Conservation (phyloP, 2,329 filamentous ascomycete genomes). For the Raffaelea arxii region DNA sequence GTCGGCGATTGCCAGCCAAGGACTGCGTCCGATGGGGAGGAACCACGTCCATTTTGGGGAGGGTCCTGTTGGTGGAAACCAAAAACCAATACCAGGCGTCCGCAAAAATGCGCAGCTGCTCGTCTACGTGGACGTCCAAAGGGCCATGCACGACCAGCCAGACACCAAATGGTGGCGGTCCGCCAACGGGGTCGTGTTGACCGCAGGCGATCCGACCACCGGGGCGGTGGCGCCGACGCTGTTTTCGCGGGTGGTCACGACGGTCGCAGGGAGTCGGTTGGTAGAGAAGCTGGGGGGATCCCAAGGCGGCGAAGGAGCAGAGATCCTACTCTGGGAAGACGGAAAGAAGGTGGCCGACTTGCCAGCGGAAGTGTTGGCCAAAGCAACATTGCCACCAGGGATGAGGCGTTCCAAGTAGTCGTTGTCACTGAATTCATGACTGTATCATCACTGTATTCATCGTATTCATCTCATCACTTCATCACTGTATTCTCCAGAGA, state of each 20-base stretch:
- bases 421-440: no score
- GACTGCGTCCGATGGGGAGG: slow-evolving; percentile 69
- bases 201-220: slow-evolving; percentile 45
- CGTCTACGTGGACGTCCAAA: slow-evolving; percentile 64
- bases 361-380: slow-evolving; percentile 42
- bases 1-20: slow-evolving; percentile 64
- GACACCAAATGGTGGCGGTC: slow-evolving; percentile 66
- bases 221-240: slow-evolving; percentile 56
- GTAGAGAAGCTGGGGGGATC: slow-evolving; percentile 31
- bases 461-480: no score
- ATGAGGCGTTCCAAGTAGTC: no score
- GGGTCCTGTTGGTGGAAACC: neutral
- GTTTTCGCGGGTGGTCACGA: slow-evolving; percentile 61
- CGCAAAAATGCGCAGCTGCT: slow-evolving; percentile 65
- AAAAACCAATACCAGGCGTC: slow-evolving; percentile 58
- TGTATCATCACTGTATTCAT: no score
- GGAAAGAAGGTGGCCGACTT: slow-evolving; percentile 59
- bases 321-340: slow-evolving; percentile 56
- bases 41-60: slow-evolving; percentile 83
- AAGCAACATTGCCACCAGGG: slow-evolving; percentile 34
- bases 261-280: slow-evolving; percentile 22
- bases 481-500: no score
- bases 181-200: slow-evolving; percentile 68
- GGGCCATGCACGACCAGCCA: slow-evolving; percentile 47
- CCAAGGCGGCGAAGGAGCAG: slow-evolving; percentile 11